These are phyloP conservation scores for Penicillium taxi DNA, from an alignment of 495 filamentous ascomycete species.

Conservation along the genomic window DNA sequence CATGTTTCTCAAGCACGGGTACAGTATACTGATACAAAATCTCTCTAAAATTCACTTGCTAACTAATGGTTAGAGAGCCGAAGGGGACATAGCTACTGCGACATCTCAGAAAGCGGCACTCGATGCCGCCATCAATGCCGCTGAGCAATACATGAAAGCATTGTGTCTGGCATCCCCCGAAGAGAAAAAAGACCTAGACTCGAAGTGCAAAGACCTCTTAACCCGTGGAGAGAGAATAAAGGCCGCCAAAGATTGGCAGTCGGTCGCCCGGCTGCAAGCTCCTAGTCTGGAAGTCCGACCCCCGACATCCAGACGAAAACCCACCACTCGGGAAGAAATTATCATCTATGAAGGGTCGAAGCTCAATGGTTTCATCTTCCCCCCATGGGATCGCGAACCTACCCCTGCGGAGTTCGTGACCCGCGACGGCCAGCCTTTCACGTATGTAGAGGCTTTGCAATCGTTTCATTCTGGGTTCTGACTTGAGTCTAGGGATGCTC, in stretches of 20 bases:
- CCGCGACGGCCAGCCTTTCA: conserved; percentile 30
- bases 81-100: conserved; percentile 46
- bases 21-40: neutral
- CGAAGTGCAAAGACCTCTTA: conserved; percentile 59
- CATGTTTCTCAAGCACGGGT: conserved; percentile 3
- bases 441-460: conserved; percentile 35
- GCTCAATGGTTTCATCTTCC: conserved; percentile 72
- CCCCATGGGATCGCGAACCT: conserved; percentile 66
- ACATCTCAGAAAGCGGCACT: conserved; percentile 60
- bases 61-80: conserved; percentile 47
- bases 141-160: conserved; percentile 72
- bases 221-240: conserved; percentile 69
- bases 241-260: conserved; percentile 27
- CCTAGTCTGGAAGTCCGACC: too few relatives aligned
- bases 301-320: conserved; percentile 48
- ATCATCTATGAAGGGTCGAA: conserved; percentile 70
- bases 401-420: conserved; percentile 42
- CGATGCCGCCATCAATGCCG: conserved; percentile 61
- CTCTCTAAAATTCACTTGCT: conserved; percentile 2
- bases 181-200: conserved; percentile 52
- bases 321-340: conserved; percentile 66
- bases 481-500: conserved; percentile 52
- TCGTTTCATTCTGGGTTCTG: conserved; percentile 10
- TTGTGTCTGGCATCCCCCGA: conserved; percentile 42
- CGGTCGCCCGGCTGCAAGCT: conserved; percentile 14